These are phyloP conservation scores for Friedmanniomyces endolithicus DNA, from an alignment of 495 filamentous ascomycete genomes.

Conservation along the genomic window DNA sequence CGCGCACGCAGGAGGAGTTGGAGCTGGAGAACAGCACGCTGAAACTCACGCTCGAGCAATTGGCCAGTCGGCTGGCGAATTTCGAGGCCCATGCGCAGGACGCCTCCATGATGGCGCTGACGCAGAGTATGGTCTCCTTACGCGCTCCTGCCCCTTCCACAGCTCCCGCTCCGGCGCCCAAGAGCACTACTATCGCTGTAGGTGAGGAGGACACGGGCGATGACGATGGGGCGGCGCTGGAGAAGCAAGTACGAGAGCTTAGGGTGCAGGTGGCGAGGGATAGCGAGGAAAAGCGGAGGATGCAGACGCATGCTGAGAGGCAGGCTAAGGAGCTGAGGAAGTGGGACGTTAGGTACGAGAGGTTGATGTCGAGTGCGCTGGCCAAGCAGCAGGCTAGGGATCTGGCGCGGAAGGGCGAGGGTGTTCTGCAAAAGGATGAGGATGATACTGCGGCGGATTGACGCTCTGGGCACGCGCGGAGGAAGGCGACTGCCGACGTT, in stretches of 20 bases:
- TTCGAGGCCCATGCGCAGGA: constrained; percentile 85
- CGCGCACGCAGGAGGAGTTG: constrained; percentile 64
- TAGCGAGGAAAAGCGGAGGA: constrained; percentile 43
- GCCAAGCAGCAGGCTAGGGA: constrained; percentile 21
- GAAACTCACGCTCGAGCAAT: constrained; percentile 59
- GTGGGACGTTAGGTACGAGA: constrained; percentile 73
- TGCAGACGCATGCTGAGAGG: constrained; percentile 28
- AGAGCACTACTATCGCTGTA: too few relatives aligned
- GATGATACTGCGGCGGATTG: not conserved
- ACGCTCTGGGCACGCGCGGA: too few relatives aligned
- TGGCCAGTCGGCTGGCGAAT: constrained; percentile 65
- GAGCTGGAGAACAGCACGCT: constrained; percentile 67
- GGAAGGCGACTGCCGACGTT: too few relatives aligned
- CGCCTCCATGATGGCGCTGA: constrained; percentile 57
- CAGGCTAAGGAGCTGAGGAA: constrained; percentile 58
- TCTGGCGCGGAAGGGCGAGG: not conserved
- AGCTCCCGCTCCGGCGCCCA: not conserved
- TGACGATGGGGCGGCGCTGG: constrained; percentile 23
- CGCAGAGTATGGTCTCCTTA: constrained; percentile 55
- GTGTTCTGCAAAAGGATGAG: not conserved
- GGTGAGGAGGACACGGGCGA: too few relatives aligned
- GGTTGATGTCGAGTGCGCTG: constrained; percentile 72
- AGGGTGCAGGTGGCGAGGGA: constrained; percentile 41
- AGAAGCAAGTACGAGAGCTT: constrained; percentile 34
- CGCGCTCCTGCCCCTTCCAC: constrained; percentile 32